Percentiles rank a stretch among this genome's conserved stretches.
These are phyloP conservation scores for Pyrus communis DNA, from an alignment of 306 rosid species.

Conservation along the genomic window DNA sequence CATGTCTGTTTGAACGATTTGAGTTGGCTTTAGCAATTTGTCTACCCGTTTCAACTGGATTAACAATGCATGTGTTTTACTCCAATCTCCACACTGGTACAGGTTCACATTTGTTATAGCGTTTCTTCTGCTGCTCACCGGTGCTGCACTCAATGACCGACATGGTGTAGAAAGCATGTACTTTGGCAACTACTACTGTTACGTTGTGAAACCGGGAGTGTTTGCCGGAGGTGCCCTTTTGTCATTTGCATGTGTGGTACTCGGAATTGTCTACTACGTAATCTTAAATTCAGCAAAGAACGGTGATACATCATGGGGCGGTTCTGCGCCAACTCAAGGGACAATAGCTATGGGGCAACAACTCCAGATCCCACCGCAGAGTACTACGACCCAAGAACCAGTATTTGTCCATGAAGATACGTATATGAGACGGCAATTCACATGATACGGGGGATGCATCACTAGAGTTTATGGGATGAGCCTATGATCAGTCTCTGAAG, in stretches of 20 bases:
- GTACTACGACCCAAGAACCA: constrained; percentile 39
- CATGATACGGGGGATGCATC: constrained; percentile 25
- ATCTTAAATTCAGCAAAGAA: constrained; percentile 38
- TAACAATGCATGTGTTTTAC: background rate
- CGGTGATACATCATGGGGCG: constrained; percentile 18
- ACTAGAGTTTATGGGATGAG: background rate
- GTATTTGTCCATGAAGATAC: constrained; percentile 93
- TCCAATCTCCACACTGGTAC: constrained; percentile 1
- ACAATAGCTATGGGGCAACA: constrained; percentile 83
- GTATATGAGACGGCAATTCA: constrained; percentile 66
- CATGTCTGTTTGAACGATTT: no score
- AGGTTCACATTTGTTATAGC: constrained; percentile 69
- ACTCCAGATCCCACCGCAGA: constrained; percentile 61
- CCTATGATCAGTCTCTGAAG: background rate
- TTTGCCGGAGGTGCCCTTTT: constrained; percentile 58
- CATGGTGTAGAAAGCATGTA: constrained; percentile 39
- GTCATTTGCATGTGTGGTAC: constrained; percentile 48
- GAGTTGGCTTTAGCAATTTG: background rate
- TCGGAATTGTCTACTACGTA: constrained; percentile 58
- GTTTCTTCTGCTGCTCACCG: constrained; percentile 56
- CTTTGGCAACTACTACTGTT: constrained; percentile 62
- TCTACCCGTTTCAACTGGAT: background rate
- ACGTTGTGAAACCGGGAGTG: constrained; percentile 74
- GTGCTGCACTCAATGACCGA: constrained; percentile 57
- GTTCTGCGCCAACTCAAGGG: constrained; percentile 42